Base-by-base conservation (phyloP, 257 asterid species). In the Vinca minor region DNA sequence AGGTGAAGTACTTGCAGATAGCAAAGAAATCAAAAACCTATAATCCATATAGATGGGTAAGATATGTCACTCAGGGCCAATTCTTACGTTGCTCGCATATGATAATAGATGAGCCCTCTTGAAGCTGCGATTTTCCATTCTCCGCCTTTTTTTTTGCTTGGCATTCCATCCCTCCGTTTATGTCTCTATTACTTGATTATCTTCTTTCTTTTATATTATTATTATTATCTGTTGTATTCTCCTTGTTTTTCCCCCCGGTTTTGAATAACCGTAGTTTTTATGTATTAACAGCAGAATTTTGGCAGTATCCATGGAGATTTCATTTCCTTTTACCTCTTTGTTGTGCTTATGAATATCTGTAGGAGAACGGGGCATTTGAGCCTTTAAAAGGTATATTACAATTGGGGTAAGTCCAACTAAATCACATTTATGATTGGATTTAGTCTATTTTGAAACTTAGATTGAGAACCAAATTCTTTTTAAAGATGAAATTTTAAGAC, bases 21-120 rank as follows among this genome's bases (percentile, higher is more conserved):
- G 91, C 94, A 17, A 93, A 89, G 88, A 87, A 77, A 76, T 71
- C 84, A 75, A 87, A 93, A 78, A 76, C 81, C 14, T 80, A 85
- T 67, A 93, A 93, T 67, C 97, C 97, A 0, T 89, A 87, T 68
- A 86, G 98, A 49, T 93, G 98, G 97, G 98, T 93, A 79, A 82
- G 97, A 81, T 89, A 93, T 36, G 98, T 89, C 52, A 87, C 97
- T 60, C 98, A 87, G 74, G n/a, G 89, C 98, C 56, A 89, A 93
- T 73, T 93, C 98, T 18, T 92, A 89, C 63, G 98, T 93, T 71
- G 98, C 97, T 76, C 98, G 98, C 63, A 85, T 93, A 69, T 89
- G 85, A 86, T 46, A 13, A 20, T 11, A 56, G 42, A 54, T 29
- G 62, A n/a, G n/a, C n/a, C n/a, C n/a, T n/a, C n/a, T n/a, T n/a